Percentiles rank a stretch among this genome's conserved stretches.
Evolutionary conservation across 352 stramenopile genomes (phyloP).

Genomic region (Pythium graminicola): DNA sequence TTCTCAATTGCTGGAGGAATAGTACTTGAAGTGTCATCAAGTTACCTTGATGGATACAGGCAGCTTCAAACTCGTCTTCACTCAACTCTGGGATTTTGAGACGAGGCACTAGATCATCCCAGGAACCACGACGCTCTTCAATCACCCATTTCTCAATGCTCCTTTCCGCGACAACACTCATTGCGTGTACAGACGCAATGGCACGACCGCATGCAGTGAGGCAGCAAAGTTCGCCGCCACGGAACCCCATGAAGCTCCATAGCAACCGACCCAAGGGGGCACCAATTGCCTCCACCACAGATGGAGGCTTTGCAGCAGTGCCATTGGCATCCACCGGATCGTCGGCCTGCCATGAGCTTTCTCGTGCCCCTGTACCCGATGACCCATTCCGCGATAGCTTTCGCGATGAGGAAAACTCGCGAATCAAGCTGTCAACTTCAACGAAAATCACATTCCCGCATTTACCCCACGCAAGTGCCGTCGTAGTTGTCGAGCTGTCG

Average conservation of each 20-base stretch:
- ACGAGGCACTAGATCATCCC: constrained; percentile 48
- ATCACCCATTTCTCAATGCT: constrained; percentile 85
- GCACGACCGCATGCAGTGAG: constrained; percentile 62
- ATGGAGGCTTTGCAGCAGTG: not conserved
- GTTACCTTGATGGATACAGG: constrained; percentile 65
- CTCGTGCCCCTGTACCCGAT: too few species aligned
- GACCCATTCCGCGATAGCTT: too few species aligned
- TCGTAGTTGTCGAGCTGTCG: constrained; percentile 11
- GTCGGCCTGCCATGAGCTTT: not conserved
- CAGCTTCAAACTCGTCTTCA: constrained; percentile 67
- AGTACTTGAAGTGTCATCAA: constrained; percentile 73
- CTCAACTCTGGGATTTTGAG: constrained; percentile 77
- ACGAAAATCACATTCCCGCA: constrained; percentile 80
- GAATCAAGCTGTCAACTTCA: constrained; percentile 70
- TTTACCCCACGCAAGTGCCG: constrained; percentile 67
- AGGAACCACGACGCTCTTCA: constrained; percentile 57
- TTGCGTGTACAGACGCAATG: constrained; percentile 74
- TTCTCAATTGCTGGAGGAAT: constrained; percentile 64
- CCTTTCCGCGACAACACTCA: constrained; percentile 73
- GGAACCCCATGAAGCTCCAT: constrained; percentile 77
- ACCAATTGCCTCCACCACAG: constrained; percentile 46
- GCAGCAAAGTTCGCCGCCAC: constrained; percentile 69
- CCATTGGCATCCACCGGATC: constrained; percentile 9
- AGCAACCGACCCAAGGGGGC: constrained; percentile 54
- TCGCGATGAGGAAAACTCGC: constrained; percentile 66